Evolutionary conservation across 768 basidiomycete species (phyloP).

Genomic region (Lactarius indigo): DNA sequence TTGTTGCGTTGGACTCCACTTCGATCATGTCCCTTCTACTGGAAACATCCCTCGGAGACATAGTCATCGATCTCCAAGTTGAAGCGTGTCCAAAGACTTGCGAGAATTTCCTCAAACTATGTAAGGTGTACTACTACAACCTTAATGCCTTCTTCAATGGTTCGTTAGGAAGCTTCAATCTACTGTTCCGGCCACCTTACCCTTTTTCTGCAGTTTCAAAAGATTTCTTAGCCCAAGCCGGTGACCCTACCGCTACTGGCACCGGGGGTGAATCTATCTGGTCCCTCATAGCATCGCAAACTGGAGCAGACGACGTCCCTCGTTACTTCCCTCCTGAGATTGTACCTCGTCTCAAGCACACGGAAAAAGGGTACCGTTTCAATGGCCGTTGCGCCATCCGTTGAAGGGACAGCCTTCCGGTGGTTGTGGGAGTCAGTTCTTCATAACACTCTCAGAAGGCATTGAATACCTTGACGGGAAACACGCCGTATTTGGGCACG

Average conservation of each 20-base stretch:
- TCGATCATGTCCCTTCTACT: conserved; percentile 95
- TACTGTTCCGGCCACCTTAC: not conserved
- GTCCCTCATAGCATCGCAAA: conserved; percentile 62
- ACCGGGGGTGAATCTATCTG: conserved; percentile 90
- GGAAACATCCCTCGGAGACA: conserved; percentile 95
- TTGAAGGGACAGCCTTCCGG: conserved; percentile 55
- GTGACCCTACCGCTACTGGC: conserved; percentile 95
- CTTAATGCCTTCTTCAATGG: conserved; percentile 98
- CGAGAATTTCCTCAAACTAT: conserved; percentile 96
- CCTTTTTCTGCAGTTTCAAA: conserved; percentile 69
- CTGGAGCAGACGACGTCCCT: conserved; percentile 37
- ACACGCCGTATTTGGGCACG: conserved; percentile 90
- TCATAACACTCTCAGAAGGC: conserved; percentile 85
- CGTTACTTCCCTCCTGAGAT: conserved; percentile 90
- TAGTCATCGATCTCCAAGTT: conserved; percentile 94
- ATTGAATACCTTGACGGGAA: conserved; percentile 95
- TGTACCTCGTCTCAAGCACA: conserved; percentile 78
- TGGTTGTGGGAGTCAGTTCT: conserved; percentile 96
- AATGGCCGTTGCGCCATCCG: conserved; percentile 91
- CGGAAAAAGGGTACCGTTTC: conserved; percentile 81
- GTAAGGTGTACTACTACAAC: conserved; percentile 97
- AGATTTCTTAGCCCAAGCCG: conserved; percentile 93
- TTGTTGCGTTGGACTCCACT: not conserved
- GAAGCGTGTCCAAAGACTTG: conserved; percentile 87
- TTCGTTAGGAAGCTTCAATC: conserved; percentile 31